These are phyloP conservation scores for Ganoderma lingzhi DNA, from an alignment of 1,284 basidiomycete genomes.

Conservation along the genomic window DNA sequence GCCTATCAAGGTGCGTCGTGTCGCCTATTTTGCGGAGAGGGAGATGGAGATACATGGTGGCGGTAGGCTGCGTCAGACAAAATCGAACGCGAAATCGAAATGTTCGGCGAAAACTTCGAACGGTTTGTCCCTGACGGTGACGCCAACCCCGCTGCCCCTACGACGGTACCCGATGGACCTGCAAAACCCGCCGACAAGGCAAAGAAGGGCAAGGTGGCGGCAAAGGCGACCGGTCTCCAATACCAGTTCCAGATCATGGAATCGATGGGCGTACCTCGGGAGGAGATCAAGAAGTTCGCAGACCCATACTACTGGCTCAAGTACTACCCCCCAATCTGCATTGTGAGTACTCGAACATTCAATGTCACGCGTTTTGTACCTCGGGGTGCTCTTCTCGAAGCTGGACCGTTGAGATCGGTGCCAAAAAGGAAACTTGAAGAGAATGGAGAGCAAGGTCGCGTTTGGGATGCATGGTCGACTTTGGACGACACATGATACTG, in stretches of 20 bases:
- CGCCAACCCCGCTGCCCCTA: slow-evolving; percentile 44
- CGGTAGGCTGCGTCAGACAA: slow-evolving; percentile 93
- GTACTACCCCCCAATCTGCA: slow-evolving; percentile 97
- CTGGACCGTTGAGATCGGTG: background rate
- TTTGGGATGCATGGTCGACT: no score
- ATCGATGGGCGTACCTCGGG: slow-evolving; percentile 87
- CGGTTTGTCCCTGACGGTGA: slow-evolving; percentile 66
- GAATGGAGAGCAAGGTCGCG: background rate
- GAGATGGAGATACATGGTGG: background rate
- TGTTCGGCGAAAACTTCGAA: slow-evolving; percentile 94
- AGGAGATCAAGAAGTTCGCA: slow-evolving; percentile 96
- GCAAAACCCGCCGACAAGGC: slow-evolving; percentile 76
- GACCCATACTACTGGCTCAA: slow-evolving; percentile 93
- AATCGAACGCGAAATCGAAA: slow-evolving; percentile 95
- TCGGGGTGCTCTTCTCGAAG: background rate
- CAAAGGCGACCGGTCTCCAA: slow-evolving; percentile 92
- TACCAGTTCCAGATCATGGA: slow-evolving; percentile 99
- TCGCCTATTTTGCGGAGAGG: background rate
- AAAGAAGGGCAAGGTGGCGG: slow-evolving; percentile 95
- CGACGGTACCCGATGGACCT: slow-evolving; percentile 42
- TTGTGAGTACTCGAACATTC: slow-evolving; percentile 53
- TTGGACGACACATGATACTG: no score
- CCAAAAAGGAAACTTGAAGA: no score
- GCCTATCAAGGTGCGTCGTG: slow-evolving; percentile 90
- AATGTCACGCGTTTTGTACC: background rate